Base-by-base conservation (phyloP, 2,329 filamentous ascomycete genomes). In the Cladorrhinum sp. region DNA sequence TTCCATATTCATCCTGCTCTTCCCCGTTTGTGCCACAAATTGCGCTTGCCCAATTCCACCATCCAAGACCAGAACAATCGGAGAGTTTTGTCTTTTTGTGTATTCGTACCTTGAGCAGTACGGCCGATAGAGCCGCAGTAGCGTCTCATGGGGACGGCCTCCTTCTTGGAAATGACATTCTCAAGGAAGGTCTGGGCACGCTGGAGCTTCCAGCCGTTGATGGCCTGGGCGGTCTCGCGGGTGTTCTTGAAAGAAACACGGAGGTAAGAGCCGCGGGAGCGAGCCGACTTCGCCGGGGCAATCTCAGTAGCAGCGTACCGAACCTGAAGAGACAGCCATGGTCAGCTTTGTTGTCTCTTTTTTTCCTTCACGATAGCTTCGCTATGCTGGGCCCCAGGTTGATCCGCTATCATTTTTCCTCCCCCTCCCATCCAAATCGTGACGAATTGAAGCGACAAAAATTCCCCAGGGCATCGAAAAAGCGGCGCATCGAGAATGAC, bases 191-290 rank as follows among this genome's bases (percentile, higher is more conserved):
- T 88, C 72, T 97, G 83, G 75, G 95, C 95, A 77, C 95, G 93
- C 82, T 92, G 85, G 77, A 98, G 79, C 86, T 97, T 97, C 92
- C 92, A 96, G 82, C 93, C 93, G 83, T 95, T 98, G 88, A 99
- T 96, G 75, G 93, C 93, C 86, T 98, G 95, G 69, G 96, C 95
- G 71, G 93, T 97, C 86, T 99, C 96, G 77, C 95, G 92, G 79
- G 95, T 99, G 89, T 99, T 99, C 90, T 99, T 99, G 91, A 97
- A 99, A 74, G 91, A 96, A 74, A 98, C 93, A 79, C 95, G 92
- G 75, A 99, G 91, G 87, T 98, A 99, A 79, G 93, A 92, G 81
- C 96, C 95, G 82, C 95, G 93, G 78, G 93, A 90, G 85, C 93
- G 92, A 81, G 95, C 95, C 83, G 91, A 96, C 87, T 96, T 97